A percentile compares a stretch with the other conserved stretches of the same genome.
phyloP scores from a whole-genome alignment of 164 flowering plant species.

The Tinospora cordifolia region DNA sequence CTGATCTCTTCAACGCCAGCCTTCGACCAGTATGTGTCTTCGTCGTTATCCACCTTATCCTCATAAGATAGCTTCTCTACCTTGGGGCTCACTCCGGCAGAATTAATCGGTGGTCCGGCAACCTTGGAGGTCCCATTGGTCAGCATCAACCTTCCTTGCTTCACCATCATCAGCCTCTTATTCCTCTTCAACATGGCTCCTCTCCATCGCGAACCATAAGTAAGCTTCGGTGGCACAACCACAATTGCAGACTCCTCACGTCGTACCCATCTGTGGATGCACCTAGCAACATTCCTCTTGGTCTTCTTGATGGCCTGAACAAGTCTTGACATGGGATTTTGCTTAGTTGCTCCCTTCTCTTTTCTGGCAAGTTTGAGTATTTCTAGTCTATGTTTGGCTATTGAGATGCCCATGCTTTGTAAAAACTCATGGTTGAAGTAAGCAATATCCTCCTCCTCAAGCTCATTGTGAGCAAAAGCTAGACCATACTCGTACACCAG shows the following conservation, averaged over 20 bases:
- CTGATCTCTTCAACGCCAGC: constrained; percentile 23
- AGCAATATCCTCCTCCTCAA: constrained; percentile 47
- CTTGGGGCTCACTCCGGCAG: constrained; percentile 20
- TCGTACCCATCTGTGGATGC: constrained; percentile 32
- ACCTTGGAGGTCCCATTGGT: constrained; percentile 35
- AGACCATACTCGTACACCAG: constrained; percentile 57
- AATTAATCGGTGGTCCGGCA: constrained; percentile 14
- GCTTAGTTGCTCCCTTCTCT: constrained; percentile 22
- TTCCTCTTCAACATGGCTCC: constrained; percentile 57
- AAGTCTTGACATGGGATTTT: constrained; percentile 38
- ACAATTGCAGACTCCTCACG: constrained; percentile 51
- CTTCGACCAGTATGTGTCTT: constrained; percentile 25
- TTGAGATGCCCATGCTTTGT: constrained; percentile 67
- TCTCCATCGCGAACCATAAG: constrained; percentile 43
- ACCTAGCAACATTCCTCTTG: constrained; percentile 32
- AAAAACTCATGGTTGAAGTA: constrained; percentile 83
- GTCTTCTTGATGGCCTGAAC: constrained; percentile 48
- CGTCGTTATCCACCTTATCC: constrained; percentile 19
- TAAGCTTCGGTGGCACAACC: constrained; percentile 37
- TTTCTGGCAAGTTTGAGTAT: constrained; percentile 69
- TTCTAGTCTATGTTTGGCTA: constrained; percentile 81
- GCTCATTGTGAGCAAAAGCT: constrained; percentile 56
- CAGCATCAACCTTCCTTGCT: constrained; percentile 46
- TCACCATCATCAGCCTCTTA: constrained; percentile 23
- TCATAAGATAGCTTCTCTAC: constrained; percentile 7